Conservation (phyloP, 495 filamentous ascomycete genomes). For the Tetracladium marchalianum region DNA sequence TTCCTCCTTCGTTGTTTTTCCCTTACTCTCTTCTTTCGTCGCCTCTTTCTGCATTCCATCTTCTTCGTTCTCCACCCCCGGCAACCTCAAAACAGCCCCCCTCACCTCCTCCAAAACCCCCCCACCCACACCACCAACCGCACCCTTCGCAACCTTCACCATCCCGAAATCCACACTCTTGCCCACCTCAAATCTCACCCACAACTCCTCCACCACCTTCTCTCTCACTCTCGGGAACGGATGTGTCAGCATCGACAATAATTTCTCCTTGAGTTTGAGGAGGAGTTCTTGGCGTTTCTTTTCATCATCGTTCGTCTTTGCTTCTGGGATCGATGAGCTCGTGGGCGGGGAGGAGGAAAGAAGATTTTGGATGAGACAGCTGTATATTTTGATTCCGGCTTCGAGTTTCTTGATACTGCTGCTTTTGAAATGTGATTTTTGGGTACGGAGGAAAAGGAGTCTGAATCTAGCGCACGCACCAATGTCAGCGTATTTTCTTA, state of each 20-base stretch:
- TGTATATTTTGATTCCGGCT: constrained; percentile 69
- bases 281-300: not conserved
- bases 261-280: constrained; percentile 40
- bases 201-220: constrained; percentile 33
- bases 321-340: not conserved
- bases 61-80: not conserved
- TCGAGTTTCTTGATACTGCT: constrained; percentile 67
- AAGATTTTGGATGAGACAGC: constrained; percentile 35
- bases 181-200: constrained; percentile 16
- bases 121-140: no score
- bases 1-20: not conserved
- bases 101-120: not conserved
- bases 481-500: no score
- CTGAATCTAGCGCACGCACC: constrained; percentile 27
- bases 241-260: constrained; percentile 51
- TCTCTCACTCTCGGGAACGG: constrained; percentile 50
- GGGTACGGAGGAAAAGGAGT: constrained; percentile 54
- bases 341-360: not conserved
- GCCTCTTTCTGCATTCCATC: not conserved
- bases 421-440: constrained; percentile 75
- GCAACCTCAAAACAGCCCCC: not conserved
- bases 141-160: constrained; percentile 11
- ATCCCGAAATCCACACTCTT: constrained; percentile 14
- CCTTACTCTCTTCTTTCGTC: not conserved
- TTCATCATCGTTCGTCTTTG: constrained; percentile 5